A percentile compares a stretch with the other conserved stretches of the same genome.
Evolutionary conservation across 106 monocot genomes (phyloP).

Genomic region (Cymbidium sinense): DNA sequence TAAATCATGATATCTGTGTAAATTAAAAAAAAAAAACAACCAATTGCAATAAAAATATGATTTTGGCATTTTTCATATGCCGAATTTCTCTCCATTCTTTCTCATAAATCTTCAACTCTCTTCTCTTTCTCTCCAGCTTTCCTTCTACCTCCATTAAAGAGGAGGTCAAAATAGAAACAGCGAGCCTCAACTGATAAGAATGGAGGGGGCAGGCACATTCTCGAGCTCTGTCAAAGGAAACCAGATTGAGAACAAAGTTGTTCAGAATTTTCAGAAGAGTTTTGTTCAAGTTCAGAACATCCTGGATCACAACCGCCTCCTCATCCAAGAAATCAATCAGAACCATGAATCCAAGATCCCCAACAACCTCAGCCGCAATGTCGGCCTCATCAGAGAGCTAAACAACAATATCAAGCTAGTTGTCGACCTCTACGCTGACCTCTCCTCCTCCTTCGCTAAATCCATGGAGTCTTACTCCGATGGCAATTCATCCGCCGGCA

Average conservation of each 20-base stretch:
- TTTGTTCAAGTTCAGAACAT: slow-evolving; percentile 17
- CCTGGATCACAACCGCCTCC: slow-evolving; percentile 8
- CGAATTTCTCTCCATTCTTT: too few species aligned
- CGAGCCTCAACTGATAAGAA: not conserved
- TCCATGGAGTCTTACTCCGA: not conserved
- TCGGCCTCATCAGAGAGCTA: slow-evolving; percentile 10
- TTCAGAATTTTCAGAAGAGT: slow-evolving; percentile 9
- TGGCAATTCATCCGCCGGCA: not conserved
- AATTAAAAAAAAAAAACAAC: too few species aligned
- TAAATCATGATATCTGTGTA: too few species aligned
- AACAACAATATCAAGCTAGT: slow-evolving; percentile 15
- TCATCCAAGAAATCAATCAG: slow-evolving; percentile 13
- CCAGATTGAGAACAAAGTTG: slow-evolving; percentile 2
- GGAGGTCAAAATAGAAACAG: not conserved
- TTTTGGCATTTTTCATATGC: too few species aligned
- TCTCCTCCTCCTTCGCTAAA: slow-evolving; percentile 6
- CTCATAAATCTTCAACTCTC: not conserved
- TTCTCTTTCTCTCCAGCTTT: not conserved
- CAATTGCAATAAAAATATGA: too few species aligned
- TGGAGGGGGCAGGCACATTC: slow-evolving; percentile 1
- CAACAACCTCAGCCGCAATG: slow-evolving; percentile 9
- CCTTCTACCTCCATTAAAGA: not conserved
- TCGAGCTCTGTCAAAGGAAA: not conserved
- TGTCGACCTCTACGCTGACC: slow-evolving; percentile 3
- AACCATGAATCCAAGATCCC: slow-evolving; percentile 14